A percentile compares a stretch with the other conserved stretches of the same genome.
These are phyloP conservation scores for Calonectria honghensis DNA, from an alignment of 2,329 filamentous ascomycete genomes.

Conservation along the genomic window DNA sequence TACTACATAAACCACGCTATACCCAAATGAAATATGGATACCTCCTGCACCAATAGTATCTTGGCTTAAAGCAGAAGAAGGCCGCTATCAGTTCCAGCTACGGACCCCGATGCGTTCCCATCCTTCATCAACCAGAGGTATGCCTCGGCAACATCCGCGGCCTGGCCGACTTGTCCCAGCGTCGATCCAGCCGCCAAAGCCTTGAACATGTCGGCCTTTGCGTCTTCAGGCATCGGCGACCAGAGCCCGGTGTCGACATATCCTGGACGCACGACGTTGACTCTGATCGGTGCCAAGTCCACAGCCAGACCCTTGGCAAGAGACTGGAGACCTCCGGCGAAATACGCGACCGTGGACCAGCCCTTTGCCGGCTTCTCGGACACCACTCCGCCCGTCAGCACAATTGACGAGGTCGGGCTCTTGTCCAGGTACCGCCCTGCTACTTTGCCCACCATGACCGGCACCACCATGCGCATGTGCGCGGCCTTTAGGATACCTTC, in stretches of 20 bases:
- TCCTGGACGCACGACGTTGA: conserved; percentile 47
- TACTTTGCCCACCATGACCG: conserved; percentile 46
- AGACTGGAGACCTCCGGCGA: conserved; percentile 42
- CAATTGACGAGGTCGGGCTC: conserved; percentile 43
- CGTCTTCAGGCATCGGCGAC: background rate
- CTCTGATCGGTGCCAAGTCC: conserved; percentile 47
- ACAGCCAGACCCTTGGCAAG: conserved; percentile 45
- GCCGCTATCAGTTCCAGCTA: conserved; percentile 20
- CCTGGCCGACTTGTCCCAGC: conserved; percentile 41
- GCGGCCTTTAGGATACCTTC: conserved; percentile 46
- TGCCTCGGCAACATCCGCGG: conserved; percentile 23
- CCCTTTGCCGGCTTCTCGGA: conserved; percentile 44
- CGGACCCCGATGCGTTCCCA: conserved; percentile 7
- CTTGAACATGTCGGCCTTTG: conserved; percentile 9
- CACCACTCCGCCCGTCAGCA: conserved; percentile 44
- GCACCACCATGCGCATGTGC: conserved; percentile 47
- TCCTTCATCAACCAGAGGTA: conserved; percentile 23
- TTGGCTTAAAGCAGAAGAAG: conserved; percentile 2
- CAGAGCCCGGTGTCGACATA: conserved; percentile 40
- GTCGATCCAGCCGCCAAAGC: background rate
- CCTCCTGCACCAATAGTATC: background rate
- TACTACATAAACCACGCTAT: background rate
- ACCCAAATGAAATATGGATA: background rate
- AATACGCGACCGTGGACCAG: conserved; percentile 46
- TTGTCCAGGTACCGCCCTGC: conserved; percentile 45